These are phyloP conservation scores for Aspergillus fructus DNA, from an alignment of 2,329 filamentous ascomycete genomes.

Conservation along the genomic window DNA sequence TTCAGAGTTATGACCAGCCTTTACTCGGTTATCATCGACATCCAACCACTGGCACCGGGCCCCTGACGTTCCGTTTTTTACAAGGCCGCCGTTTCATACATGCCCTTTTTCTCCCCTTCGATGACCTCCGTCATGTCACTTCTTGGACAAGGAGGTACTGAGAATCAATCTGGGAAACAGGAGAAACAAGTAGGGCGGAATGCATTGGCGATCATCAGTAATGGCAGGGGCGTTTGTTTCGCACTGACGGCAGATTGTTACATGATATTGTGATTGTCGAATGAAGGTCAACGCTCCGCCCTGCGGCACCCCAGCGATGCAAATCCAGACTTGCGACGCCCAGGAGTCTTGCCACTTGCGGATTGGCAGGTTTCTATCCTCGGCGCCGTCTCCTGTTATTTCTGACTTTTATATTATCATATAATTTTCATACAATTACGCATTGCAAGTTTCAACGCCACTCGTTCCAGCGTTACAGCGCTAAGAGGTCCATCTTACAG, in stretches of 20 bases:
- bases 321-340: constrained; percentile 10
- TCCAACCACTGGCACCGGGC: neutral
- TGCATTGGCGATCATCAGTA: constrained; percentile 2
- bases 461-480: constrained; percentile 6
- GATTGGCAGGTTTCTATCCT: constrained; percentile 10
- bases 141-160: neutral
- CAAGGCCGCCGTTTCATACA: neutral
- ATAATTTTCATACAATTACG: constrained; percentile 12
- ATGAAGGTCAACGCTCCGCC: constrained; percentile 1
- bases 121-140: neutral
- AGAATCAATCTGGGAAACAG: neutral
- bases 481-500: constrained; percentile 1
- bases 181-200: neutral
- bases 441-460: constrained; percentile 5
- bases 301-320: constrained; percentile 2
- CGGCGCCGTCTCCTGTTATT: constrained; percentile 7
- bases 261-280: constrained; percentile 2
- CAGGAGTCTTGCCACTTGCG: constrained; percentile 17
- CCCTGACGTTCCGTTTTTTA: constrained; percentile 3
- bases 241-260: neutral
- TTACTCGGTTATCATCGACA: constrained; percentile 5
- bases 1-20: constrained; percentile 1
- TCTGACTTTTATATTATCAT: constrained; percentile 4
- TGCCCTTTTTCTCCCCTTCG: neutral
- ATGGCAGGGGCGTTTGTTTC: neutral